phyloP scores from a whole-genome alignment of 768 basidiomycete species.

The Kwoniella dejecticola region DNA sequence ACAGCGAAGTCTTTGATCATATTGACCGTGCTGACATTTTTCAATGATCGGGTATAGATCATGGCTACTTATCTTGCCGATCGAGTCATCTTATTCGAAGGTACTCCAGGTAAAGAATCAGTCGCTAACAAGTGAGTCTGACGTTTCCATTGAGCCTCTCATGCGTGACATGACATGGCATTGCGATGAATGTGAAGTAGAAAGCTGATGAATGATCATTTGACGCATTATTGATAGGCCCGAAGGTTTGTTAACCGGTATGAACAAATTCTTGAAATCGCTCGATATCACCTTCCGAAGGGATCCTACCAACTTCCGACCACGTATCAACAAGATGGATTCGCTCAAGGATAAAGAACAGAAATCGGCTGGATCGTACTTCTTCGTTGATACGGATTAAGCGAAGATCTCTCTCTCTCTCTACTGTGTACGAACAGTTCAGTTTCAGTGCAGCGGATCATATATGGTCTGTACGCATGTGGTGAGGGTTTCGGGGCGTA shows the following conservation, averaged over 20 bases:
- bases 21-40: no score
- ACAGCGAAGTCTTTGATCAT: constrained; percentile 3
- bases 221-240: constrained; percentile 62
- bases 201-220: no score
- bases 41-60: no score
- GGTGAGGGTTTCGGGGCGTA: no score
- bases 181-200: no score
- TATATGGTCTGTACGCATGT: no score
- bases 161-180: no score
- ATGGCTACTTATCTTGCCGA: constrained; percentile 99
- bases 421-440: no score
- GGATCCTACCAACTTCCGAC: constrained; percentile 72
- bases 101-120: constrained; percentile 77
- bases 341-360: constrained; percentile 59
- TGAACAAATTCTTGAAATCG: constrained; percentile 96
- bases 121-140: constrained; percentile 81
- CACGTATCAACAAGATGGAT: constrained; percentile 59
- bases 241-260: constrained; percentile 89
- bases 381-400: constrained; percentile 51
- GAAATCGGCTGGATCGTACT: constrained; percentile 52
- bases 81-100: constrained; percentile 61
- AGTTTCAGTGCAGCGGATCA: no score
- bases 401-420: background rate
- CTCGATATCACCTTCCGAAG: constrained; percentile 97
- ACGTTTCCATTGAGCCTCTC: background rate